Base-by-base conservation (phyloP, 768 basidiomycete species). In the Suillus paluster region DNA sequence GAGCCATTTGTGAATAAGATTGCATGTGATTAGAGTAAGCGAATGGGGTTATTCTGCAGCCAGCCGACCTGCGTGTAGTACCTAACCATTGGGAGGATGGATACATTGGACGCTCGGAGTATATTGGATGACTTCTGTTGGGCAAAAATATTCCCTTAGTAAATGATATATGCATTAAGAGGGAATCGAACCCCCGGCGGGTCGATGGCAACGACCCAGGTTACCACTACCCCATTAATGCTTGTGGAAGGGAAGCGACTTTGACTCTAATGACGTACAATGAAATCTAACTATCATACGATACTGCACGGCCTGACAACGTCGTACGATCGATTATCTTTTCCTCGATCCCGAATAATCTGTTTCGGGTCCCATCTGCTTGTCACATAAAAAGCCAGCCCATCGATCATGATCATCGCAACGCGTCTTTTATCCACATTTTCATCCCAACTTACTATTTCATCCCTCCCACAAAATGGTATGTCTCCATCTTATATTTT, bases 151-250 rank as follows among this genome's bases (percentile, higher is more conserved):
- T n/a, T n/a, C n/a, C n/a, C n/a, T n/a, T n/a, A n/a, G n/a, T n/a
- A n/a, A n/a, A n/a, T n/a, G n/a, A n/a, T n/a, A n/a, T n/a, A n/a
- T 85, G 85, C 86, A 86, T 86, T 86, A 87, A 86, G 84, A 71
- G 86, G 85, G 86, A 87, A 88, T 88, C 84, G 85, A 88, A 88
- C 86, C 85, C 86, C 84, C 86, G 86, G 86, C 86, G 86, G 86
- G 84, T 86, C 85, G 70, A 71, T 72, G 71, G 71, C 71, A 72
- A 72, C 71, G 71, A 72, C 70, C 71, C 68, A 72, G 71, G 71
- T 72, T 72, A 72, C 71, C 71, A 72, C 71, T 72, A 72, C 71
- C 71, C 71, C 70, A 71, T 71, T 71, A 71, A 71, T 71, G 70
- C 70, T 48, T 54, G 36, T 0, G 1, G 9, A 0, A 19, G 0